Evolutionary conservation across 106 monocot genomes (phyloP), one percentile per base, ranked within the genome.

Genomic region (Dendrobium catenatum): DNA sequence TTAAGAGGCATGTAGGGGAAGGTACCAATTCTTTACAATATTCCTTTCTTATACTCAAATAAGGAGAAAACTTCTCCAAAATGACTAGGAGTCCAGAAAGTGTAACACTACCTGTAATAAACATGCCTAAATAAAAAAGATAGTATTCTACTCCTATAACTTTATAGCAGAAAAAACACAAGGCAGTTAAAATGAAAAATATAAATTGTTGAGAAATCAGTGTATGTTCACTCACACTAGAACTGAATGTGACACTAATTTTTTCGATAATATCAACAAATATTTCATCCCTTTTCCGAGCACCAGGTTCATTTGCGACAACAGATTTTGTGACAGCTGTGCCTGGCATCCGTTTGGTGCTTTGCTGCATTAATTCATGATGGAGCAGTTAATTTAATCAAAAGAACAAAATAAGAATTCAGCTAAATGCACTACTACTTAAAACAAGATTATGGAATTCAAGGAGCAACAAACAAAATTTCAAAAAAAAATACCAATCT

Each of bases 301-400:
- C 97, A 86, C 95, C 98, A 83, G 95, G 87, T 66, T 98, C 98
- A 80, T 84, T 98, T 27, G 95, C 93, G 78, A 98, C 88, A 82
- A 98, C 98, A 80, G 98, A 98, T 91, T 98, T 95, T 42, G 98
- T 98, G 24, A 98, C 91, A 89, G 97, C 97, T 77, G 98, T 95
- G 42, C 93, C 91, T 37, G 98, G 98, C 98, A 95, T 98, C 64
- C 91, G 75, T 82, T 98, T 98, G n/a, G 88, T 76, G 16, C 89
- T 92, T 98, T 98, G 98, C 98, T 98, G 56, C 70, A 84, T 47
- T 41, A 79, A 72, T 31, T 33, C 74, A 84, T 49, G 74, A 27
- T 27, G 47, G 13, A 76, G 4, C 24, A 76, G 46, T 74, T 43
- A 24, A 49, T 49, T 76, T 27, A 51, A 47, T 26, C 48, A 4